Evolutionary conservation across 441 rosid species (phyloP), one percentile per base, ranked within the genome.

Genomic region (Pelargonium fulgidum): DNA sequence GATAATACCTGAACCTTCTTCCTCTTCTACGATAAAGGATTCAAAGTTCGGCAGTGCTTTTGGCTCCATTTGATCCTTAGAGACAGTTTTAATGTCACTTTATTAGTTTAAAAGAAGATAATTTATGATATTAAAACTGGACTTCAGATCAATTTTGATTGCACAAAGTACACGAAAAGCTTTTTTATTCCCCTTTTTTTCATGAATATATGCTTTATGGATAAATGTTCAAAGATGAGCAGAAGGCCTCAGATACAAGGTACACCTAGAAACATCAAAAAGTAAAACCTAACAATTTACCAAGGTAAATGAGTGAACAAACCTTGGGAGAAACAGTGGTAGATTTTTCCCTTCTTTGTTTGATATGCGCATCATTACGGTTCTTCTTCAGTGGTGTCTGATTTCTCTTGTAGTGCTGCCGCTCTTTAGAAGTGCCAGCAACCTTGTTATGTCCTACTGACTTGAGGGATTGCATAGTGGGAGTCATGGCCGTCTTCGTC

Each of bases 1-100:
- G 11, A 4, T 26, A 58, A 24, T 86, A 90, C 99, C 98, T 83
- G 99, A 90, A 67, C 98, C 99, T 78, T 89, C 91, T 73, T 80
- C 89, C 69, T 78, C 89, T 84, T 82, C 93, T 45, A 90, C 85
- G 47, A 76, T 71, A 72, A 79, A 91, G 69, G 89, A 81, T 58
- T 94, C 97, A 83, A 94, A 91, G 33, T 65, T 68, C 12, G 99
- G 98, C 67, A 85, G 76, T 29, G 52, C 62, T 73, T 81, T 83
- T 52, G 79, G 70, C 79, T 76, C 82, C 64, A 56, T 24, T 78
- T 72, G 82, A 74, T 86, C 94, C 99, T 91, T 64, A 72, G 75
- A 78, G 72, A 65, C 79, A 52, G 33, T 65, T 83, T 50, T 17
- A 78, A 48, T 65, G 39, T 33, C 16, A 41, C 64, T 58, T 48